Conservation (phyloP, 148 eudicot species). For the Pouteria glomerata region DNA sequence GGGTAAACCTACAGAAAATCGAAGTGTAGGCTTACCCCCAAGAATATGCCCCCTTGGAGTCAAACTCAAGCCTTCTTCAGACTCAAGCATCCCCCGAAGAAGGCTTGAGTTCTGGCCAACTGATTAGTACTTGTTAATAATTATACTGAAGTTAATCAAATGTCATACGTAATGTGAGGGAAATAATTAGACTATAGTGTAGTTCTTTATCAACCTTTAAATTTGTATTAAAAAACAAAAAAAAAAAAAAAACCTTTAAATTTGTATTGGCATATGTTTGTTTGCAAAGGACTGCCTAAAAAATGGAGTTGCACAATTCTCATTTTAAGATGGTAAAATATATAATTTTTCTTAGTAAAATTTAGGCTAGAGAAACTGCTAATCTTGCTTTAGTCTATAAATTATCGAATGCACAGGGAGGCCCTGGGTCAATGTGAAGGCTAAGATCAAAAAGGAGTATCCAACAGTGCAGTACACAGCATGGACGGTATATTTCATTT, state of each 20-base stretch:
- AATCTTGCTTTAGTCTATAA: background rate
- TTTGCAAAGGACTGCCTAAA: background rate
- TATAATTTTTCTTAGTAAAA: background rate
- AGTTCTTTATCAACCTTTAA: background rate
- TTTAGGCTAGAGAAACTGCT: background rate
- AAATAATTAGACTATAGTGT: background rate
- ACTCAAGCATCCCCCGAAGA: too few relatives aligned
- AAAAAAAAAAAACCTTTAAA: too few relatives aligned
- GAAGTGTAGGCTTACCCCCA: too few relatives aligned
- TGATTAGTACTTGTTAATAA: too few relatives aligned
- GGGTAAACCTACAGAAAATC: too few relatives aligned
- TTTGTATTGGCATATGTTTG: background rate
- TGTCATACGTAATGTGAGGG: conserved; percentile 35
- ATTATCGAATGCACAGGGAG: conserved; percentile 49
- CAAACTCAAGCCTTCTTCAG: too few relatives aligned
- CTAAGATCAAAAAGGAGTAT: conserved; percentile 73
- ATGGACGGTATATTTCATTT: conserved; percentile 71
- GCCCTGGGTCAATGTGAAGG: conserved; percentile 70
- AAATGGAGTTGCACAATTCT: background rate
- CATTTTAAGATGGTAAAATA: background rate
- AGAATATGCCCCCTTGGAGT: too few relatives aligned
- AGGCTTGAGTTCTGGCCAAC: too few relatives aligned
- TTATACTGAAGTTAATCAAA: too few relatives aligned
- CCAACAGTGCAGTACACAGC: conserved; percentile 73
- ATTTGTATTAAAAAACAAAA: too few relatives aligned